Base-by-base conservation (phyloP, 371 early-diverging fungal species). In the Mucor sp. region DNA sequence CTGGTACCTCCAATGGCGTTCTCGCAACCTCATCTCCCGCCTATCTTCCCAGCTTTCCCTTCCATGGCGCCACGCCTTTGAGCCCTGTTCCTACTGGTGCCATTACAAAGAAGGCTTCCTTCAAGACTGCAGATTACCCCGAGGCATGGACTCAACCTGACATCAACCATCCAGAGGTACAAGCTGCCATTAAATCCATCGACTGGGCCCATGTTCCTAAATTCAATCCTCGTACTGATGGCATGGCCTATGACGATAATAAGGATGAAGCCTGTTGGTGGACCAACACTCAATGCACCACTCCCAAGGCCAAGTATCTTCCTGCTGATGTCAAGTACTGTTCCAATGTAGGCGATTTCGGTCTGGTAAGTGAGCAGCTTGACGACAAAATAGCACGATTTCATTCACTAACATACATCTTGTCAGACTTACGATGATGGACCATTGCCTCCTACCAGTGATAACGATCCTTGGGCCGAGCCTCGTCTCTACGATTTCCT, bases 401-500 rank as follows among this genome's bases (percentile, higher is more conserved):
- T n/a, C n/a, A n/a, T n/a, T n/a, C n/a, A n/a, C n/a, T n/a, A n/a
- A n/a, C n/a, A n/a, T n/a, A n/a, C 23, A 2, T 28, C 25, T 62
- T 39, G 37, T 63, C 55, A 72, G 66, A 74, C 70, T 4, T 74
- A 70, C 14, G 74, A 74, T 57, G 74, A 74, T 68, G 74, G 74
- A 1, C 74, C 74, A 23, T 70, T 74, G 43, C 61, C 47, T 21
- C 69, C 70, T 12, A 35, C 19, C 21, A 48, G 35, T 28, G 43
- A 55, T 14, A 30, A 70, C 8, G 65, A 74, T 25, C 28, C 53
- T 8, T 74, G 71, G 68, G 74, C 57, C 21, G 70, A 70, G 33
- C 74, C 74, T 47, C 74, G 62, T 59, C 66, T 74, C 25, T 74
- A 74, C 41, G 65, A 74, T 35, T 74, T 74, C 17, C 60, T 74